These are phyloP conservation scores for Ustulina deusta DNA, from an alignment of 2,329 filamentous ascomycete genomes.

Conservation along the genomic window DNA sequence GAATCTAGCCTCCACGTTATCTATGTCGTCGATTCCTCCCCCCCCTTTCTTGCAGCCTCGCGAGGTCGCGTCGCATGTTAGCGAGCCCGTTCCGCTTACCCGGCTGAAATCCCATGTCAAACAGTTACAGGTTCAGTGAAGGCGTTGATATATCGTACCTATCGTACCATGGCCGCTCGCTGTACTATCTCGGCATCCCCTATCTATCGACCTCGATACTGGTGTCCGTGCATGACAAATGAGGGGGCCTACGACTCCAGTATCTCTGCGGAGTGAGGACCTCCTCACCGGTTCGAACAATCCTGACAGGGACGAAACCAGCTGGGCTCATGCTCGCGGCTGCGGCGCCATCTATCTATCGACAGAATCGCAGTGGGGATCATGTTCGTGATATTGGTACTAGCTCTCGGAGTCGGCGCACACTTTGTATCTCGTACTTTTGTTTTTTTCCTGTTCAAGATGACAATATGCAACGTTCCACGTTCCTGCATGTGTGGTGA, in stretches of 20 bases:
- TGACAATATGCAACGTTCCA: background rate
- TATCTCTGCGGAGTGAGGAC: background rate
- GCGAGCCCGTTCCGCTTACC: slow-evolving; percentile 10
- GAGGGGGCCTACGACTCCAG: slow-evolving; percentile 16
- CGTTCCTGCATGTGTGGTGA: slow-evolving; percentile 3
- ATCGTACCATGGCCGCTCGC: slow-evolving; percentile 1
- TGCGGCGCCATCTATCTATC: background rate
- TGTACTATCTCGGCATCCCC: slow-evolving; percentile 15
- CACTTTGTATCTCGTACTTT: background rate
- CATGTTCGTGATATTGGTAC: slow-evolving; percentile 30
- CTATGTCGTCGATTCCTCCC: background rate
- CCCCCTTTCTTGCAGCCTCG: slow-evolving; percentile 7
- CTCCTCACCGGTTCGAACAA: background rate
- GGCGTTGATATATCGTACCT: slow-evolving; percentile 7
- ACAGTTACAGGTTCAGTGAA: slow-evolving; percentile 18
- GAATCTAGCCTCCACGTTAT: slow-evolving; percentile 14
- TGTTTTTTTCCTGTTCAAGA: slow-evolving; percentile 13
- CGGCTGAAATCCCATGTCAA: slow-evolving; percentile 13
- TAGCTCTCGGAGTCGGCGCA: slow-evolving; percentile 1
- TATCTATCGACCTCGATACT: slow-evolving; percentile 22
- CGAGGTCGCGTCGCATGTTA: slow-evolving; percentile 25
- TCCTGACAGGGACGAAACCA: background rate
- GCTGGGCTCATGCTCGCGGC: background rate
- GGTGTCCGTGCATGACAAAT: slow-evolving; percentile 17
- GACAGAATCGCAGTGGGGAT: background rate